Evolutionary conservation across 192 early-diverging fungal genomes (phyloP).

Genomic region (Podila minutissima): DNA sequence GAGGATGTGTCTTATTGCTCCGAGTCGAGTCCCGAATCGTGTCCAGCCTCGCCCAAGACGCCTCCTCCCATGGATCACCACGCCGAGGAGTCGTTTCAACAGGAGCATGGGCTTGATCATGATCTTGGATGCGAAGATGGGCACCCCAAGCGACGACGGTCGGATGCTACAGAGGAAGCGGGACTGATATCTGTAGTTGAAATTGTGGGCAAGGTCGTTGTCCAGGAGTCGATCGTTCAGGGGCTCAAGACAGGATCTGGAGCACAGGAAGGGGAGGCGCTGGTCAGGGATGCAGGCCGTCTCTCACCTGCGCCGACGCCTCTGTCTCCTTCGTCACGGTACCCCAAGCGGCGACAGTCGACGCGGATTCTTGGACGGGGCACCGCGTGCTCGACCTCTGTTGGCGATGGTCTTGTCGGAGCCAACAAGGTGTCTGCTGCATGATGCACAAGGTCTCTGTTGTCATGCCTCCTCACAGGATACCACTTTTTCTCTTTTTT

Average conservation of each 20-base stretch:
- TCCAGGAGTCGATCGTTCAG: neutral
- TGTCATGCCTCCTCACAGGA: neutral
- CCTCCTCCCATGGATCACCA: conserved; percentile 19
- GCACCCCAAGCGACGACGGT: neutral
- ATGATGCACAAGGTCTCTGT: neutral
- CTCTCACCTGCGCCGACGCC: conserved; percentile 14
- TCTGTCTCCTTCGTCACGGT: conserved; percentile 5
- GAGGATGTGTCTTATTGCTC: conserved; percentile 22
- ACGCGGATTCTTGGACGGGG: conserved; percentile 18
- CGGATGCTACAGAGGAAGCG: neutral
- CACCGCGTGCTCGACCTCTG: neutral
- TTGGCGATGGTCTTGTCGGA: neutral
- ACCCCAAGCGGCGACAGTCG: conserved; percentile 21
- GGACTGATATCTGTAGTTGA: neutral
- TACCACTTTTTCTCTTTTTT: neutral
- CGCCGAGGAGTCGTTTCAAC: neutral
- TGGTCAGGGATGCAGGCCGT: conserved; percentile 29
- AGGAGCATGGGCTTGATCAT: neutral
- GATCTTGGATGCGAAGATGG: neutral
- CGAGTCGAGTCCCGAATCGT: conserved; percentile 34
- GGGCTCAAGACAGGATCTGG: neutral
- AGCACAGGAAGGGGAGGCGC: neutral
- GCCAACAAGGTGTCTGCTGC: conserved; percentile 23
- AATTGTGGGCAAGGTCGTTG: neutral
- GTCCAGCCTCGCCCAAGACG: conserved; percentile 31